Evolutionary conservation across 176 grass and related monocot species (phyloP).

Genomic region (Themeda triandra): DNA sequence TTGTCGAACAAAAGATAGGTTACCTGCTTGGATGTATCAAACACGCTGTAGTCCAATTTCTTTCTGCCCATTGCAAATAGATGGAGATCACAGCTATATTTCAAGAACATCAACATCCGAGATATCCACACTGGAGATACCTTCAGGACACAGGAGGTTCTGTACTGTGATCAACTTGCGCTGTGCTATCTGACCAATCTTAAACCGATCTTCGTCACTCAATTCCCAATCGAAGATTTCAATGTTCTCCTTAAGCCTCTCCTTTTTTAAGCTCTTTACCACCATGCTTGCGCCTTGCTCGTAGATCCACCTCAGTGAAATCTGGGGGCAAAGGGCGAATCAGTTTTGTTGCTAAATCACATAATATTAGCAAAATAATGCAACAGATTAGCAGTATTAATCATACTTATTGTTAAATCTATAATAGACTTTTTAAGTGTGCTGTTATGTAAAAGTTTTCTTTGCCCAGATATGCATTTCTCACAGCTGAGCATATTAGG

Average conservation of each 20-base stretch:
- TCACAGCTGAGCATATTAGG: not conserved
- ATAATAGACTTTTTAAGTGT: not conserved
- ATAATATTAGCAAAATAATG: not conserved
- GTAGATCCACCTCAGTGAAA: slow-evolving; percentile 61
- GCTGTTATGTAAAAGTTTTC: not conserved
- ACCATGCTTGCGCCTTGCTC: slow-evolving; percentile 62
- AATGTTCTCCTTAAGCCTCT: slow-evolving; percentile 50
- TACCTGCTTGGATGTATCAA: not conserved
- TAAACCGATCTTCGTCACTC: slow-evolving; percentile 44
- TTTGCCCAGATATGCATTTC: not conserved
- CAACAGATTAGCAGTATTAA: not conserved
- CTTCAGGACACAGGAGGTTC: slow-evolving; percentile 34
- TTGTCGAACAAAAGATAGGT: not conserved
- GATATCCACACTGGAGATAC: slow-evolving; percentile 26
- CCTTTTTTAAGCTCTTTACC: slow-evolving; percentile 49
- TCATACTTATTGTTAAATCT: not conserved
- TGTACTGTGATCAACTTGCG: slow-evolving; percentile 15
- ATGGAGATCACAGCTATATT: slow-evolving; percentile 13
- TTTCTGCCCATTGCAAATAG: not conserved
- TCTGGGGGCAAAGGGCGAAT: slow-evolving; percentile 18
- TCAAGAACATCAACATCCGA: slow-evolving; percentile 48
- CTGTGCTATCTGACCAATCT: slow-evolving; percentile 48
- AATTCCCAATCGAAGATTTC: slow-evolving; percentile 64
- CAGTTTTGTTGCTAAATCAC: not conserved
- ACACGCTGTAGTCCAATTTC: not conserved